Evolutionary conservation across 2,329 filamentous ascomycete genomes (phyloP), one percentile per base, ranked within the genome.

Genomic region (Monosporascus sp.): DNA sequence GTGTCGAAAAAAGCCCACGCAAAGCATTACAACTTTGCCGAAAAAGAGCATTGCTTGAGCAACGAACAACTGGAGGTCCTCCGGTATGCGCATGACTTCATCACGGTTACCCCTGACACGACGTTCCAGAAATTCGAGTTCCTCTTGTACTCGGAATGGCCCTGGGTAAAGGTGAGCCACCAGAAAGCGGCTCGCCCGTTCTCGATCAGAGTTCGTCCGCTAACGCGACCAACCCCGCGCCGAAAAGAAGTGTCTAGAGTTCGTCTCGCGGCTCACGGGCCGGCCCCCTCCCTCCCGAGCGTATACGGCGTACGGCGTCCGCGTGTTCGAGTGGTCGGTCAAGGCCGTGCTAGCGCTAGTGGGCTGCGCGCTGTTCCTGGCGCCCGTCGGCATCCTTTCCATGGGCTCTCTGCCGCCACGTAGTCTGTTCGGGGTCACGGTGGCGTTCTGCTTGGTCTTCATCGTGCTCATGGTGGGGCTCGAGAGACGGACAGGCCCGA

Each of bases 51-150:
- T 34, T 7, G 31, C 31, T 14, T 34, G 31, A 34, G 31, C 11
- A 11, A 34, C 31, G 31, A 34, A 34, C 31, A 14, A 34, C 31
- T 34, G 9, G 31, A 34, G 31, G 31, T 54, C 38, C 53, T 53
- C 51, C 56, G 59, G 17, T 56, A 59, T 19, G 55, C 58, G 20
- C 57, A 61, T 19, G 62, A 64, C 41, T 57, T 56, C 45, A 48
- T 59, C 22, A 53, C 47, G 14, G 34, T 45, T n/a, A 46, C 45
- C 24, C 54, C 57, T 2, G 52, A 62, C 31, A 45, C 49, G 24
- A n/a, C 60, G 16, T 56, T 59, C 36, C 49, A 51, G 31, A 54
- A 53, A 19, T 55, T 64, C 46, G 54, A 63, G 40, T 53, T 40
- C 26, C 19, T 62, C 3, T 46, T 61, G 17, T 50, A 56, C 19